Evolutionary conservation across 225 moss, liverwort and hornwort species (phyloP).

Genomic region (Marchantia paleacea): DNA sequence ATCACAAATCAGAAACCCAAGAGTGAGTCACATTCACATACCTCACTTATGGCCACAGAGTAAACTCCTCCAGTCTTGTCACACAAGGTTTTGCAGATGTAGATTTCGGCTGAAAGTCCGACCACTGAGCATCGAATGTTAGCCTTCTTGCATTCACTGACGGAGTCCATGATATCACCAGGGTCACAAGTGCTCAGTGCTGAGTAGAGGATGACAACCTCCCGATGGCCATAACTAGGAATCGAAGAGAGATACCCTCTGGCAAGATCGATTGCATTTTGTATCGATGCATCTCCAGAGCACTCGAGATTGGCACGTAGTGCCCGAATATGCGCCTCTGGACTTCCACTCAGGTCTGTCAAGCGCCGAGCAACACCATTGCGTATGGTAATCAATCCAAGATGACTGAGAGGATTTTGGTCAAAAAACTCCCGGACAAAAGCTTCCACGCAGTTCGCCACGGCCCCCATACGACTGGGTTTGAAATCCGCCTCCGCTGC

Average conservation of each 20-base stretch:
- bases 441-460: conserved; percentile 81
- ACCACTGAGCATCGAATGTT: conserved; percentile 87
- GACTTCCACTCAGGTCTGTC: conserved; percentile 92
- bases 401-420: conserved; percentile 91
- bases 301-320: conserved; percentile 89
- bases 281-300: conserved; percentile 88
- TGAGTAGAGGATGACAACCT: conserved; percentile 69
- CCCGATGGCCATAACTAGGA: conserved; percentile 88
- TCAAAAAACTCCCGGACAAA: conserved; percentile 95
- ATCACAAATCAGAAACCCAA: background rate
- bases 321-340: conserved; percentile 82
- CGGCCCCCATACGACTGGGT: conserved; percentile 90
- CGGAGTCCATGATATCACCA: conserved; percentile 76
- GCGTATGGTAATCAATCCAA: conserved; percentile 69
- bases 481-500: conserved; percentile 97
- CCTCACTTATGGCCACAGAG: conserved; percentile 93
- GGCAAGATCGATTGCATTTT: conserved; percentile 83
- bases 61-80: conserved; percentile 81
- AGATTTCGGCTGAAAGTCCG: conserved; percentile 87
- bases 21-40: conserved; percentile 21
- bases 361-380: conserved; percentile 77
- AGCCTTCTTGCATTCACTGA: conserved; percentile 71
- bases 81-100: conserved; percentile 84
- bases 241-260: conserved; percentile 75
- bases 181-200: conserved; percentile 94